Conservation (phyloP, 257 asterid genomes). For the Scutellaria barbata region DNA sequence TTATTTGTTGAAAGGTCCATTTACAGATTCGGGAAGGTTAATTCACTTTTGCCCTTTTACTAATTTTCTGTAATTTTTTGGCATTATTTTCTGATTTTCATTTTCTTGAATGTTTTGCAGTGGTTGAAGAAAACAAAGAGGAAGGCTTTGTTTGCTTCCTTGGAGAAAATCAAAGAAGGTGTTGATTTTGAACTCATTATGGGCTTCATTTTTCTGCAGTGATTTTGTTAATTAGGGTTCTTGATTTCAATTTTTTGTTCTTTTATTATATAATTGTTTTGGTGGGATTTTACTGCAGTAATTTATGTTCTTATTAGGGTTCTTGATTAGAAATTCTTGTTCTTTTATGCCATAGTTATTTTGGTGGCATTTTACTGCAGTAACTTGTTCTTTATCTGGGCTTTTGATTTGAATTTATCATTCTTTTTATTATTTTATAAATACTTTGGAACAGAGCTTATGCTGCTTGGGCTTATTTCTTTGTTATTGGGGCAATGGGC, state of each 20-base stretch:
- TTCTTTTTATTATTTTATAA: not conserved
- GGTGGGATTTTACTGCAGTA: not conserved
- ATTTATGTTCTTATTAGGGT: not conserved
- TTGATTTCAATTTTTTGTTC: not conserved
- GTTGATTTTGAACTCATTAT: not conserved
- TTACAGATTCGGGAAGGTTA: conserved; percentile 84
- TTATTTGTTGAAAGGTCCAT: conserved; percentile 80
- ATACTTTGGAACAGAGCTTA: conserved; percentile 59
- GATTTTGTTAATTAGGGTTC: not conserved
- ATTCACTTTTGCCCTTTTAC: not conserved
- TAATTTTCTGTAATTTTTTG: not conserved
- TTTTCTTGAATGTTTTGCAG: conserved; percentile 40
- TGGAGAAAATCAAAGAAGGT: conserved; percentile 91
- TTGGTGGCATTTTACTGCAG: not conserved
- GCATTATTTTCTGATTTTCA: not conserved
- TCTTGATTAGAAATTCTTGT: not conserved
- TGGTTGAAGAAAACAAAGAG: conserved; percentile 91
- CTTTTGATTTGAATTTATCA: not conserved
- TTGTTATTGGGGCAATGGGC: conserved; percentile 91
- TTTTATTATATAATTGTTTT: not conserved
- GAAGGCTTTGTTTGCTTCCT: conserved; percentile 80
- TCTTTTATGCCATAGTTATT: not conserved
- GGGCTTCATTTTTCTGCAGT: not conserved
- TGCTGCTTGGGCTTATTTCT: conserved; percentile 93
- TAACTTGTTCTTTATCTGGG: not conserved